Percentiles rank a stretch among this genome's conserved stretches.
phyloP scores from a whole-genome alignment of 305 asterid species.

The Fraxinus floribunda region DNA sequence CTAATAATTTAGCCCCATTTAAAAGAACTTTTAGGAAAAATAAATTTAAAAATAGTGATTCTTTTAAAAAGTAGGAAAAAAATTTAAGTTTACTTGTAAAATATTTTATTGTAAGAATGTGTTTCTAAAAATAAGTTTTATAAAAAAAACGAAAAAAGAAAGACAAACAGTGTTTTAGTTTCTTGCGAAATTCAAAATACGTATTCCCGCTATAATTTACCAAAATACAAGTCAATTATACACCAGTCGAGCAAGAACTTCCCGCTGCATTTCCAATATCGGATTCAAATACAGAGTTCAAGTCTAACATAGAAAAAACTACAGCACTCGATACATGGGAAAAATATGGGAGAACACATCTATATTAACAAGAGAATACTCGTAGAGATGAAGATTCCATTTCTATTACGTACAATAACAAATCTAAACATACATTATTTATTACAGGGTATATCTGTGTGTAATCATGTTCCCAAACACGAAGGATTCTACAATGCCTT shows the following conservation, averaged over 20 bases:
- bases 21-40: too few relatives aligned
- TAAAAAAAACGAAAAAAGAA: too few relatives aligned
- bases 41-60: too few relatives aligned
- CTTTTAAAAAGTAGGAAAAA: too few relatives aligned
- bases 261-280: not conserved
- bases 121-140: too few relatives aligned
- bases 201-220: not conserved
- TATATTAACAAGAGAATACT: not conserved
- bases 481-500: slow-evolving; percentile 10
- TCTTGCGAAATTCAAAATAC: not conserved
- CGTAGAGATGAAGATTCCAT: not conserved
- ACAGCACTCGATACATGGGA: not conserved
- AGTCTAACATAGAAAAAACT: not conserved
- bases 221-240: not conserved
- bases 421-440: not conserved
- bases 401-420: not conserved
- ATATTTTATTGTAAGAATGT: too few relatives aligned
- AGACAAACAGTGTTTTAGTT: not conserved
- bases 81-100: too few relatives aligned
- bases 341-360: not conserved
- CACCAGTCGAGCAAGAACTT: not conserved
- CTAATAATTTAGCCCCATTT: too few relatives aligned
- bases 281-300: not conserved
- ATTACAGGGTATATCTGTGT: not conserved
- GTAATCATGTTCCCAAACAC: slow-evolving; percentile 8